These are phyloP conservation scores for Taiozyma sp. DNA, from an alignment of 1,139 yeast species.

Conservation along the genomic window DNA sequence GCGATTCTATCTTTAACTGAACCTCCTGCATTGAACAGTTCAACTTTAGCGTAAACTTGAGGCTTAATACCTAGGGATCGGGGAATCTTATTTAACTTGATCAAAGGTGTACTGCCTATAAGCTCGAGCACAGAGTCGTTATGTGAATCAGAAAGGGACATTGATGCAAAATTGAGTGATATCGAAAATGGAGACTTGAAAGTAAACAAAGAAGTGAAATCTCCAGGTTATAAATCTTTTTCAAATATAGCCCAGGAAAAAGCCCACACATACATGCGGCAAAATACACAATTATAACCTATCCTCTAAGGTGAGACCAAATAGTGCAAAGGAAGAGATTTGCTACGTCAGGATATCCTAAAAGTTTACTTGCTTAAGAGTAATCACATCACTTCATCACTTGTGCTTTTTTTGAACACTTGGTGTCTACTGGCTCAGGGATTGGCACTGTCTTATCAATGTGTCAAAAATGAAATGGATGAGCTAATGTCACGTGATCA, in stretches of 20 bases:
- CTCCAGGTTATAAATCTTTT: background rate
- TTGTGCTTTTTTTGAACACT: background rate
- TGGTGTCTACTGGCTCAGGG: background rate
- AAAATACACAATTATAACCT: background rate
- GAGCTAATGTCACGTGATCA: background rate
- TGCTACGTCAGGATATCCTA: no score
- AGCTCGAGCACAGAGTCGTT: conserved; percentile 59
- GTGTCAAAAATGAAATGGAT: background rate
- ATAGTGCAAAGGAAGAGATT: background rate
- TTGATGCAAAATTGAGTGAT: background rate
- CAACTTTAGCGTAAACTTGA: conserved; percentile 82
- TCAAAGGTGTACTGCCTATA: conserved; percentile 82
- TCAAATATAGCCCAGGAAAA: background rate
- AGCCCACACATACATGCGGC: background rate
- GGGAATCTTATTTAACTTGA: conserved; percentile 70
- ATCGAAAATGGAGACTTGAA: background rate
- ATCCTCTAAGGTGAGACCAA: background rate
- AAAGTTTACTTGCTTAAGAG: no score
- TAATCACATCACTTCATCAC: background rate
- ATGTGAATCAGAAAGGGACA: background rate
- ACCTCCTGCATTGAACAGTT: conserved; percentile 88
- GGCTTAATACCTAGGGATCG: conserved; percentile 73
- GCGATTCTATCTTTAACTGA: conserved; percentile 96
- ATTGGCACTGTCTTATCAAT: background rate
- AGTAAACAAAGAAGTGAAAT: background rate